Conservation (phyloP, 139 green algal genomes). For the Asterochloris erici region DNA sequence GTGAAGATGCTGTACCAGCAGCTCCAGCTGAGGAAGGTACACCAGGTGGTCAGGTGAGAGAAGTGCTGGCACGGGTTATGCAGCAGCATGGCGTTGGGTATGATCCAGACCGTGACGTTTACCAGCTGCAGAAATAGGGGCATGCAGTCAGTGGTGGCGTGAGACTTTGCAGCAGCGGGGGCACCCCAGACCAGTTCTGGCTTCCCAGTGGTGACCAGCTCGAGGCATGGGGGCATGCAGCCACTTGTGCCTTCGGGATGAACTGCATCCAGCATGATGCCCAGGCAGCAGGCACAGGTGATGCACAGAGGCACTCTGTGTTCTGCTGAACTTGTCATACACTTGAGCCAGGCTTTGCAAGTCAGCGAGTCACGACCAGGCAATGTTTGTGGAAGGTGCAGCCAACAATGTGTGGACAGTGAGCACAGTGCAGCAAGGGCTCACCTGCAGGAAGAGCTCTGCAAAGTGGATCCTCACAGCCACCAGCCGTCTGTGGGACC, state of each 20-base stretch:
- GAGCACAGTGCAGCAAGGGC: background rate
- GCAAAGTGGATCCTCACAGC: background rate
- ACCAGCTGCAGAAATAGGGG: background rate
- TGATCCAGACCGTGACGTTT: constrained; percentile 5
- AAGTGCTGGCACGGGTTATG: background rate
- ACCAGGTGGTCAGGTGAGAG: constrained; percentile 3
- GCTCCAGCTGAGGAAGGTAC: constrained; percentile 14
- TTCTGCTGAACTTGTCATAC: background rate
- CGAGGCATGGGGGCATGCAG: background rate
- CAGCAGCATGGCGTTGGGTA: constrained; percentile 3
- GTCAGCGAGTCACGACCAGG: background rate
- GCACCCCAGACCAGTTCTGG: background rate
- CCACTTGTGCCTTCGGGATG: background rate
- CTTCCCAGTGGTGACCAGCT: background rate
- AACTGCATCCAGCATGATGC: background rate
- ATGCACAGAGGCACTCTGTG: background rate
- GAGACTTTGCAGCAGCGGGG: background rate
- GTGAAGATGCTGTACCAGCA: constrained; percentile 19
- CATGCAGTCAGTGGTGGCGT: background rate
- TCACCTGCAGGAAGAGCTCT: constrained; percentile 17
- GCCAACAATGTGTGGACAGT: background rate
- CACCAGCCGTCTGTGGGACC: constrained; percentile 5
- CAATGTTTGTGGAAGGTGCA: background rate
- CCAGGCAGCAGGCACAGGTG: background rate
- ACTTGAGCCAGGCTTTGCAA: background rate